Evolutionary conservation across 2,329 filamentous ascomycete genomes (phyloP).

Genomic region (Arthrobotrys sphaeroides): DNA sequence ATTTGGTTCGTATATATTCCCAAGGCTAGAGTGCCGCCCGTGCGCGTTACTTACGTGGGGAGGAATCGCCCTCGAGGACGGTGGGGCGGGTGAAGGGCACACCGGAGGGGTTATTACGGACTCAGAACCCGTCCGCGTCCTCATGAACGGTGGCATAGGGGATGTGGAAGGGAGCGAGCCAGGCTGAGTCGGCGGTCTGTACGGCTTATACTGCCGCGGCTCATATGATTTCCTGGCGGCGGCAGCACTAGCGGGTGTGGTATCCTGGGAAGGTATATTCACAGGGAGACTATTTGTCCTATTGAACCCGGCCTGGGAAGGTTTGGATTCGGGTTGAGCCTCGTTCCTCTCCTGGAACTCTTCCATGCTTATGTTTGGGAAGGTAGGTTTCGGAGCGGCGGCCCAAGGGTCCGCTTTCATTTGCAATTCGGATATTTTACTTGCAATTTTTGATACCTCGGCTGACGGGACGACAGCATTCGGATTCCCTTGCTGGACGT

Average conservation of each 20-base stretch:
- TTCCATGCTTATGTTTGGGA: conserved; percentile 44
- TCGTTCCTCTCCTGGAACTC: conserved; percentile 50
- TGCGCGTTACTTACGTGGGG: conserved; percentile 37
- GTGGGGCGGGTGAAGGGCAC: conserved; percentile 40
- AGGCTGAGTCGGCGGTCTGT: conserved; percentile 35
- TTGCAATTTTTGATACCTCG: conserved; percentile 49
- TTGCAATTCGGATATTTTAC: conserved; percentile 49
- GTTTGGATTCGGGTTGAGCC: neutral
- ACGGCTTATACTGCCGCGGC: conserved; percentile 44
- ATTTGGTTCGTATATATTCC: conserved; percentile 24
- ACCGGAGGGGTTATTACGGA: conserved; percentile 17
- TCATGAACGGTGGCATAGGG: conserved; percentile 14
- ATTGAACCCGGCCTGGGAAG: conserved; percentile 32
- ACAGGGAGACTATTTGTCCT: conserved; percentile 47
- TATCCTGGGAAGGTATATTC: conserved; percentile 21
- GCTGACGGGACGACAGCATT: conserved; percentile 42
- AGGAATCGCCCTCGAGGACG: conserved; percentile 19
- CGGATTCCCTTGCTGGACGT: conserved; percentile 48
- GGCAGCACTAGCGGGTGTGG: neutral
- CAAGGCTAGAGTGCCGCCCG: conserved; percentile 43
- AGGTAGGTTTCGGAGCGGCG: conserved; percentile 38
- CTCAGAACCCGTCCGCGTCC: conserved; percentile 28
- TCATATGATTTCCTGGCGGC: conserved; percentile 22
- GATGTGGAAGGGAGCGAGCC: neutral
- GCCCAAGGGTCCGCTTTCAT: conserved; percentile 45